These are phyloP conservation scores for Trichoderma afroharzianum DNA, from an alignment of 2,329 filamentous ascomycete genomes.

Conservation along the genomic window DNA sequence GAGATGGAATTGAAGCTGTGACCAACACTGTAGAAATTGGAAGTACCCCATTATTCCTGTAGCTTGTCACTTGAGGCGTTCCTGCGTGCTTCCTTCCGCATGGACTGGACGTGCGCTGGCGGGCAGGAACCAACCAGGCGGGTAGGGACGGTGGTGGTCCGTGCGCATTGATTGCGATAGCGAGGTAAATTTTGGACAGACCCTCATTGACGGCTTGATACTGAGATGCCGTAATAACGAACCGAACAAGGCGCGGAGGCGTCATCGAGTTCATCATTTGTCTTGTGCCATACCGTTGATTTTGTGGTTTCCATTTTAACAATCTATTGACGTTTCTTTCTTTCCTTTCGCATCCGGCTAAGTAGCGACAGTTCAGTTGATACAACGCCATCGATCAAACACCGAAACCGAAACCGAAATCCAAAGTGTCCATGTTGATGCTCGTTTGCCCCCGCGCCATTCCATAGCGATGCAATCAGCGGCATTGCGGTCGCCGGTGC, in stretches of 20 bases:
- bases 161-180: slow-evolving; percentile 14
- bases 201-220: neutral
- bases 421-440: slow-evolving; percentile 17
- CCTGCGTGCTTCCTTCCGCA: neutral
- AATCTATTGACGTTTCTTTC: neutral
- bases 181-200: slow-evolving; percentile 15
- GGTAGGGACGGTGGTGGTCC: slow-evolving; percentile 4
- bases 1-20: neutral
- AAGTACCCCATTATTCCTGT: slow-evolving; percentile 3
- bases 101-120: neutral
- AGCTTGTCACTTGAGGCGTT: slow-evolving; percentile 8
- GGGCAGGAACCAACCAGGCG: neutral
- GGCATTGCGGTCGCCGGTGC: slow-evolving; percentile 43
- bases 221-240: neutral
- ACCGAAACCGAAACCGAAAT: neutral
- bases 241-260: neutral
- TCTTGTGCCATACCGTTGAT: neutral
- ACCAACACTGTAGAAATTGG: neutral
- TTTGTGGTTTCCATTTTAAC: neutral
- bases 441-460: slow-evolving; percentile 9
- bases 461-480: slow-evolving; percentile 40
- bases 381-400: neutral
- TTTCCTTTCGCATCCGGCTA: neutral
- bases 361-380: neutral
- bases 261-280: neutral